A percentile compares a stretch with the other conserved stretches of the same genome.
phyloP scores from a whole-genome alignment of 192 early-diverging fungal genomes.

The Coemansia sp. region DNA sequence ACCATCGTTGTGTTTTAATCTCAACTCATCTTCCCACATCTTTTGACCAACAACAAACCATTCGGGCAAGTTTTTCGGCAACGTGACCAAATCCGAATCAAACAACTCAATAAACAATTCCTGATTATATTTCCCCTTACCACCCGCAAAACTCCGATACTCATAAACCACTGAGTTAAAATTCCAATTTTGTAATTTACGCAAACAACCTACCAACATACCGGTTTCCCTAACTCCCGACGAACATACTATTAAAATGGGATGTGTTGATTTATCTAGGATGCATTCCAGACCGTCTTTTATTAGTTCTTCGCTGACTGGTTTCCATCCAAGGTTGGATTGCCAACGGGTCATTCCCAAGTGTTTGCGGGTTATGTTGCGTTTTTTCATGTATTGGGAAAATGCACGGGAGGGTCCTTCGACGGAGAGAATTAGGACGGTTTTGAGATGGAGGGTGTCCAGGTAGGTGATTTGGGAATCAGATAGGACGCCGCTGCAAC shows the following conservation, averaged over 20 bases:
- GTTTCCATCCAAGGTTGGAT: constrained; percentile 78
- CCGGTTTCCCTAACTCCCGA: constrained; percentile 95
- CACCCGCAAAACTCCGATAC: constrained; percentile 93
- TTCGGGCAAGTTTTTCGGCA: constrained; percentile 70
- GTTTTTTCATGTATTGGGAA: constrained; percentile 74
- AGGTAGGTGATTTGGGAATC: constrained; percentile 77
- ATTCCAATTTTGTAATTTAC: constrained; percentile 94
- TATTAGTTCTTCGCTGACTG: constrained; percentile 90
- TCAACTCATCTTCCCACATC: constrained; percentile 59
- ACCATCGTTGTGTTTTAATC: constrained; percentile 10
- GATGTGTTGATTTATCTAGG: constrained; percentile 76
- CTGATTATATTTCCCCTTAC: constrained; percentile 79
- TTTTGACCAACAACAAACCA: constrained; percentile 78
- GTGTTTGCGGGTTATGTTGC: constrained; percentile 66
- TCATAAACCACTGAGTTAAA: constrained; percentile 96
- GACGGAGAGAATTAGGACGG: constrained; percentile 78
- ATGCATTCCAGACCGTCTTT: constrained; percentile 92
- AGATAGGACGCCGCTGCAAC: constrained; percentile 73
- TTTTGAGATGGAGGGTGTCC: constrained; percentile 72
- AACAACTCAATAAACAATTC: constrained; percentile 97
- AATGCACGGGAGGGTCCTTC: constrained; percentile 77
- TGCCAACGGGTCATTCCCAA: constrained; percentile 69
- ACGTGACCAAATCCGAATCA: constrained; percentile 84
- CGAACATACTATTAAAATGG: constrained; percentile 89
- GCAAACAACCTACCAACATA: constrained; percentile 86